Evolutionary conservation across 352 stramenopile genomes (phyloP).

Genomic region (Pythium phragmiticola): DNA sequence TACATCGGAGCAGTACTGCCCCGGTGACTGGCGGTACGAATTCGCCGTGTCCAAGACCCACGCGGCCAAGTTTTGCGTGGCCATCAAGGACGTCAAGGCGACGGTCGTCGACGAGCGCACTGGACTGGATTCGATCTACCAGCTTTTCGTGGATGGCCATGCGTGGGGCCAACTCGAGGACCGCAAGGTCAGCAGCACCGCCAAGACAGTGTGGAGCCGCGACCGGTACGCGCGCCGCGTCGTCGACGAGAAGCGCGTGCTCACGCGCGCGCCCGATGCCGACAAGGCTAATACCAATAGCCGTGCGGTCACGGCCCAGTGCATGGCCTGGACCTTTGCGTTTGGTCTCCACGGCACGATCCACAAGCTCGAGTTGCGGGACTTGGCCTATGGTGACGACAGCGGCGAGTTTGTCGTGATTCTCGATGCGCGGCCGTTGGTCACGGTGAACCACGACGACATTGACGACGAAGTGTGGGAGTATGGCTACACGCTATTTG

Average conservation of each 20-base stretch:
- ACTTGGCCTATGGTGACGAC: conserved; percentile 65
- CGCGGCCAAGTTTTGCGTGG: conserved; percentile 48
- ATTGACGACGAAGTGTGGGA: conserved; percentile 68
- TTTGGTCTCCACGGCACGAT: conserved; percentile 74
- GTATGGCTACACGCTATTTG: conserved; percentile 69
- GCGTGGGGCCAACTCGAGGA: conserved; percentile 69
- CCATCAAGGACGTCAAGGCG: conserved; percentile 73
- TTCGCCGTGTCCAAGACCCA: conserved; percentile 50
- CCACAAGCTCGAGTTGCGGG: conserved; percentile 74
- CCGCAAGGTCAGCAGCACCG: conserved; percentile 34
- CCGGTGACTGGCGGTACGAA: conserved; percentile 76
- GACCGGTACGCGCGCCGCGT: conserved; percentile 78
- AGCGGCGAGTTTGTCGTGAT: conserved; percentile 77
- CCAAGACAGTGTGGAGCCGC: conserved; percentile 70
- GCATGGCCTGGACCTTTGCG: conserved; percentile 77
- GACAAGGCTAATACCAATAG: conserved; percentile 31
- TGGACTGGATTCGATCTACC: conserved; percentile 62
- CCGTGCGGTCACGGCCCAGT: conserved; percentile 35
- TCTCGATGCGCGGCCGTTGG: conserved; percentile 63
- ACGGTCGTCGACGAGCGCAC: conserved; percentile 69
- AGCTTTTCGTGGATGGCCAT: conserved; percentile 60
- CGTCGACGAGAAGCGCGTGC: conserved; percentile 39
- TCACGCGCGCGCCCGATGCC: conserved; percentile 25
- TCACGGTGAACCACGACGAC: conserved; percentile 58
- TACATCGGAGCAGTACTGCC: conserved; percentile 67